A percentile compares a stretch with the other conserved stretches of the same genome.
Conservation (phyloP, 2,329 filamentous ascomycete genomes). For the Raffaelea ambrosiae region DNA sequence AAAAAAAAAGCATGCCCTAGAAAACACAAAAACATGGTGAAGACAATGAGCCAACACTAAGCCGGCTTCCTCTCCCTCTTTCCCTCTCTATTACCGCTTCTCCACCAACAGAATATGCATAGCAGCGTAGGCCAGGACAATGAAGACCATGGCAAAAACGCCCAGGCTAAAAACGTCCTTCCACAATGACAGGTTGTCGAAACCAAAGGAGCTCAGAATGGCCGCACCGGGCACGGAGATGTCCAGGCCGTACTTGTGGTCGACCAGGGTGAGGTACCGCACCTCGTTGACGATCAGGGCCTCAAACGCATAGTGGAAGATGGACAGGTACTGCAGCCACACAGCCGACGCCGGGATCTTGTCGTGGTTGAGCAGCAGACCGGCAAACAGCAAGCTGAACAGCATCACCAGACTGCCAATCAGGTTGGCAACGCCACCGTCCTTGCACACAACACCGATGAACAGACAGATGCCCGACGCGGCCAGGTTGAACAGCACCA, state of each 20-base stretch:
- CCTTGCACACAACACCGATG: conserved; percentile 91
- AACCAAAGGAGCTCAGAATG: conserved; percentile 91
- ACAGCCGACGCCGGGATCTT: conserved; percentile 77
- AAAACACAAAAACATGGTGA: background rate
- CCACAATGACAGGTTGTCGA: conserved; percentile 82
- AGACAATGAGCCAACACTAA: background rate
- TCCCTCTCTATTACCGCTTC: conserved; percentile 59
- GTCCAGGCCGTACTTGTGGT: conserved; percentile 92
- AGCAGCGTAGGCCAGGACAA: conserved; percentile 78
- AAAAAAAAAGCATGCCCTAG: background rate
- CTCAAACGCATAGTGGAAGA: conserved; percentile 98
- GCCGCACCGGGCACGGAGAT: conserved; percentile 93
- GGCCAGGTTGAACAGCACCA: conserved; percentile 93
- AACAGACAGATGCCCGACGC: conserved; percentile 91
- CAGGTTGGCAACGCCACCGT: conserved; percentile 82
- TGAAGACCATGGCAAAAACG: conserved; percentile 73
- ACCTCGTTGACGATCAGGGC: conserved; percentile 96
- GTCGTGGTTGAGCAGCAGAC: conserved; percentile 88
- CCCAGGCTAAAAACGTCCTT: conserved; percentile 72
- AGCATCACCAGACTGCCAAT: conserved; percentile 95
- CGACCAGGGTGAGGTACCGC: conserved; percentile 76
- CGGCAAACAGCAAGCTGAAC: conserved; percentile 90
- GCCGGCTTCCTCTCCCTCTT: too few relatives aligned
- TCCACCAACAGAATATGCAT: conserved; percentile 94
- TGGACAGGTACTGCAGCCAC: conserved; percentile 90